Conservation (phyloP, 768 basidiomycete genomes). For the Mycena indigotica region DNA sequence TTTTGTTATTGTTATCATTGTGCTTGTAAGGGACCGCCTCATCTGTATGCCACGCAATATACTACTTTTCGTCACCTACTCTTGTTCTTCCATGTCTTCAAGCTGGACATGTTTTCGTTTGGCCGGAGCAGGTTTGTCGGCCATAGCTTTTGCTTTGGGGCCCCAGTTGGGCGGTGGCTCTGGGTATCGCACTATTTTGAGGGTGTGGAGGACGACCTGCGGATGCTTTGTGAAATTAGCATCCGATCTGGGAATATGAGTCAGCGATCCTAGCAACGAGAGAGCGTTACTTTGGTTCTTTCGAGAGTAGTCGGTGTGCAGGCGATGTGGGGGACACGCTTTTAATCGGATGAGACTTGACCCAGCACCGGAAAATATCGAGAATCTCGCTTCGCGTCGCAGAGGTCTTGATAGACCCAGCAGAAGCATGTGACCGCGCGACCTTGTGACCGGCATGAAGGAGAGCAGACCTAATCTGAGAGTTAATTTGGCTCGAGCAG, state of each 20-base stretch:
- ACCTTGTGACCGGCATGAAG: slow-evolving; percentile 82
- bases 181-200: slow-evolving; percentile 88
- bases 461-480: slow-evolving; percentile 70
- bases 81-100: slow-evolving; percentile 25
- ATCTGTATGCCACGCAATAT: slow-evolving; percentile 19
- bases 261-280: slow-evolving; percentile 14
- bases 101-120: slow-evolving; percentile 43
- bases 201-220: slow-evolving; percentile 56
- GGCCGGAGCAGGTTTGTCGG: slow-evolving; percentile 34
- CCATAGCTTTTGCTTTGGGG: slow-evolving; percentile 66
- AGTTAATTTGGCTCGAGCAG: not conserved
- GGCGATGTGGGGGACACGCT: slow-evolving; percentile 80
- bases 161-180: slow-evolving; percentile 92
- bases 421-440: slow-evolving; percentile 87
- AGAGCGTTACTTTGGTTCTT: slow-evolving; percentile 63
- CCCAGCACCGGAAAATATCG: slow-evolving; percentile 85
- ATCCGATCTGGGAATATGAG: slow-evolving; percentile 40
- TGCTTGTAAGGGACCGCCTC: slow-evolving; percentile 16
- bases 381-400: slow-evolving; percentile 72
- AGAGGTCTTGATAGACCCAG: slow-evolving; percentile 91
- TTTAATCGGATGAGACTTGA: slow-evolving; percentile 79
- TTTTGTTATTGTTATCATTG: slow-evolving; percentile 15
- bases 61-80: not conserved
- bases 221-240: slow-evolving; percentile 83
- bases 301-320: slow-evolving; percentile 64